Evolutionary conservation across 1,139 yeast species (phyloP), one percentile per base, ranked within the genome.

Genomic region (Sugiyamaella japonica): DNA sequence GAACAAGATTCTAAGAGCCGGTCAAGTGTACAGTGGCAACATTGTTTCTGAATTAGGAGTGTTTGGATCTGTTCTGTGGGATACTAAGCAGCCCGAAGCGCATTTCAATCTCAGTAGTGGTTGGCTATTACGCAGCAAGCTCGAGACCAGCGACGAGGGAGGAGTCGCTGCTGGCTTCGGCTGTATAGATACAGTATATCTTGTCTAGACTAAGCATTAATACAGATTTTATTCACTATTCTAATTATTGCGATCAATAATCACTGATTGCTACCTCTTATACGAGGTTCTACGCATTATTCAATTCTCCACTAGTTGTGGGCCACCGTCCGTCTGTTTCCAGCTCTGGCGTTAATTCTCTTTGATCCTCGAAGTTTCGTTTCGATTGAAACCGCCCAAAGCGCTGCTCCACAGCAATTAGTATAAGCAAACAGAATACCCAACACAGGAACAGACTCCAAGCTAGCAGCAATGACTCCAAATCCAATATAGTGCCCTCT

Each of bases 111-210:
- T 82, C 43, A 80, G 81, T 61, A 82, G 90, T 1, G 98, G 97
- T 5, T 89, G 89, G 82, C 77, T 93, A 60, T 75, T 93, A 63
- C 82, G 99, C 71, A 89, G 97, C 2, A 93, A 93, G 70, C 82
- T 90, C 56, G 85, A 89, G 61, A 76, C 86, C 2, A 86, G 96
- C 54, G 84, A 93, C 70, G 99, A 93, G 74, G 99, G 99, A 49
- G 99, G 99, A 38, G 97, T 93, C 34, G 98, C 98, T 31, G 98
- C 99, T 12, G 99, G 99, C 0, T 93, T 88, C 72, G 99, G 98
- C 9, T 90, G 97, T 71, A 89, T 93, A 52, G 99, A 93, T 71
- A 87, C 91, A 64, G 75, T 82, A 36, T 72, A 74, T 38, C 63
- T 77, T 20, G 66, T 64, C 20, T 61, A 45, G 25, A 20, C 25